phyloP scores from a whole-genome alignment of 1,284 basidiomycete species.

The Vanrija sp. region DNA sequence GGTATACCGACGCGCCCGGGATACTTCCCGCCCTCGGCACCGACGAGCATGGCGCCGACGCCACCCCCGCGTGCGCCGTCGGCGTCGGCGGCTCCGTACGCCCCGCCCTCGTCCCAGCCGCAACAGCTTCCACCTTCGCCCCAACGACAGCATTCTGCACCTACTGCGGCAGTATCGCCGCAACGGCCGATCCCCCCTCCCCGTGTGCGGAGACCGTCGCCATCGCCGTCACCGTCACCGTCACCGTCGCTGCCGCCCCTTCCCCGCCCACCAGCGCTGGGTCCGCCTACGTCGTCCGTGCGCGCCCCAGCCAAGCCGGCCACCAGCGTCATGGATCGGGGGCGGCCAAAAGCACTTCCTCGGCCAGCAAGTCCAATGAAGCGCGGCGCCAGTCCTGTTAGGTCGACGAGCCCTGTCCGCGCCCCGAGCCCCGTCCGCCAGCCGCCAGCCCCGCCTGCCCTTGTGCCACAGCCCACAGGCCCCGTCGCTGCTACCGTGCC shows the following conservation, averaged over 20 bases:
- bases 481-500: background rate
- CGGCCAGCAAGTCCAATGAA: no score
- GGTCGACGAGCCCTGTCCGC: no score
- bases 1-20: no score
- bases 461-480: no score
- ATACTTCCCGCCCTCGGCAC: no score
- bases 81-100: background rate
- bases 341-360: no score
- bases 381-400: no score
- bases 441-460: background rate
- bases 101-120: constrained; percentile 1
- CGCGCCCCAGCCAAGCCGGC: no score
- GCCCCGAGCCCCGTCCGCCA: background rate
- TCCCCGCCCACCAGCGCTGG: no score
- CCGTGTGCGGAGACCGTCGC: constrained; percentile 27
- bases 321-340: no score
- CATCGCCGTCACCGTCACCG: constrained; percentile 20
- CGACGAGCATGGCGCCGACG: background rate
- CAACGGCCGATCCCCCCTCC: constrained; percentile 31
- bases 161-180: constrained; percentile 26
- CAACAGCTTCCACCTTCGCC: background rate
- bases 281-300: no score
- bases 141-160: background rate
- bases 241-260: constrained; percentile 23
- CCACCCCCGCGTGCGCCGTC: constrained; percentile 1